Percentiles rank a stretch among this genome's conserved stretches.
phyloP scores from a whole-genome alignment of 352 stramenopile genomes.

The Pythium myriotylum region DNA sequence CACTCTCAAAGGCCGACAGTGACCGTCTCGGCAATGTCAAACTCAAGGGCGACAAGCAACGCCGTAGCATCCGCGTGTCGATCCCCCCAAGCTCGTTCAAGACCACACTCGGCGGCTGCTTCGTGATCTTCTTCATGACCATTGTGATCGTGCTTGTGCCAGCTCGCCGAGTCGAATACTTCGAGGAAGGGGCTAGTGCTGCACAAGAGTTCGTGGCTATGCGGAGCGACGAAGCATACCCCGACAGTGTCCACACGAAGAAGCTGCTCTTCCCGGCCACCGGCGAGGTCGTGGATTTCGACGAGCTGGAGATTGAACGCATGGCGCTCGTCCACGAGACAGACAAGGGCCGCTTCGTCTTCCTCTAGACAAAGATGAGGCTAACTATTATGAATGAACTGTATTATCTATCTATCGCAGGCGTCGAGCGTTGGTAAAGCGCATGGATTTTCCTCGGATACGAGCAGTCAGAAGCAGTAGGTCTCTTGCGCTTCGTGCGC shows the following conservation, averaged over 20 bases:
- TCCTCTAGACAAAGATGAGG: too few species aligned
- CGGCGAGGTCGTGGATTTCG: constrained; percentile 6
- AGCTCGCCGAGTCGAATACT: constrained; percentile 12
- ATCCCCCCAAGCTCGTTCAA: constrained; percentile 17
- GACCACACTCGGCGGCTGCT: constrained; percentile 12
- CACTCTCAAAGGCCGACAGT: background rate
- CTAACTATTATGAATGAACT: too few species aligned
- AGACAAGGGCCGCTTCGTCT: background rate
- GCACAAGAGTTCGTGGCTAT: constrained; percentile 15
- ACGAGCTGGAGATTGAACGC: constrained; percentile 10
- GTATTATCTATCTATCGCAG: too few species aligned
- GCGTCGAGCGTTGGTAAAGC: too few species aligned
- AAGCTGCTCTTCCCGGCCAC: constrained; percentile 11
- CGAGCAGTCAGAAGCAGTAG: too few species aligned
- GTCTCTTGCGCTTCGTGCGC: too few species aligned
- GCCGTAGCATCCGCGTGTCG: constrained; percentile 23
- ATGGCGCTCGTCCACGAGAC: constrained; percentile 16
- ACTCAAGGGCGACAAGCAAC: constrained; percentile 25
- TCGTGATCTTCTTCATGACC: constrained; percentile 7
- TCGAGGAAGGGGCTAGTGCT: constrained; percentile 1
- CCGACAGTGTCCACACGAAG: constrained; percentile 23
- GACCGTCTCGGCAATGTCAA: constrained; percentile 24
- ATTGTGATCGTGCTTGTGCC: constrained; percentile 5
- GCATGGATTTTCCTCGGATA: too few species aligned
- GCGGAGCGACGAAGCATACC: constrained; percentile 10